Evolutionary conservation across 164 flowering plant genomes (phyloP).

Genomic region (Dillenia turbinata): DNA sequence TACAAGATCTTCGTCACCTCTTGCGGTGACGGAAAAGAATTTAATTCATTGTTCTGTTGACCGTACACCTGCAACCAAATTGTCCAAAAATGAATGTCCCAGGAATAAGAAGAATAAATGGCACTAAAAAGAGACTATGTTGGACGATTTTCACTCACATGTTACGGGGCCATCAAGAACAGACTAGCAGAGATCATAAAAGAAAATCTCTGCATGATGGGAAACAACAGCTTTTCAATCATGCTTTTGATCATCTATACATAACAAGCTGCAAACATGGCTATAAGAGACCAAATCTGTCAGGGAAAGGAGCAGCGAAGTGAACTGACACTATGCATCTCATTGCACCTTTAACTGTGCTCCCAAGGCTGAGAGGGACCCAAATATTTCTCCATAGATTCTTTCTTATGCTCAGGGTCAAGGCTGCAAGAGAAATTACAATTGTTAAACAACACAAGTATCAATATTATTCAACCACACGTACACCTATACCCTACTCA

Average conservation of each 20-base stretch:
- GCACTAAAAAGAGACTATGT: not conserved
- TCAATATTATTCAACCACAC: not conserved
- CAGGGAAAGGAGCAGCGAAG: not conserved
- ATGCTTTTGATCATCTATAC: conserved; percentile 1
- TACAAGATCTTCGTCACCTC: no score
- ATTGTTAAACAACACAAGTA: not conserved
- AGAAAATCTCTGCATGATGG: no score
- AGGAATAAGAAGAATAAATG: not conserved
- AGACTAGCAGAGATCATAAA: conserved; percentile 2
- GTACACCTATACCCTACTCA: not conserved
- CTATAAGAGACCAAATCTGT: not conserved
- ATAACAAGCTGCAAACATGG: not conserved
- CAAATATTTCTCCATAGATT: conserved; percentile 82
- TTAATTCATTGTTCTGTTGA: conserved; percentile 2
- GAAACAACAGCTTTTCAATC: not conserved
- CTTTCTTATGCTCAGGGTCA: conserved; percentile 87
- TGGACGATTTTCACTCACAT: conserved; percentile 24
- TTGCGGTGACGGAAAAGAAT: no score
- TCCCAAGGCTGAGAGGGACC: conserved; percentile 43
- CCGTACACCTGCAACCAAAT: conserved; percentile 39
- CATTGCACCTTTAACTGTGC: conserved; percentile 17
- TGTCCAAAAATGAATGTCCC: not conserved
- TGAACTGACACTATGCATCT: not conserved
- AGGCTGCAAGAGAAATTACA: conserved; percentile 51
- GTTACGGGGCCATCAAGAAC: conserved; percentile 9